A percentile compares a stretch with the other conserved stretches of the same genome.
These are phyloP conservation scores for Tolypocladium capitatum DNA, from an alignment of 2,329 filamentous ascomycete genomes.

Conservation along the genomic window DNA sequence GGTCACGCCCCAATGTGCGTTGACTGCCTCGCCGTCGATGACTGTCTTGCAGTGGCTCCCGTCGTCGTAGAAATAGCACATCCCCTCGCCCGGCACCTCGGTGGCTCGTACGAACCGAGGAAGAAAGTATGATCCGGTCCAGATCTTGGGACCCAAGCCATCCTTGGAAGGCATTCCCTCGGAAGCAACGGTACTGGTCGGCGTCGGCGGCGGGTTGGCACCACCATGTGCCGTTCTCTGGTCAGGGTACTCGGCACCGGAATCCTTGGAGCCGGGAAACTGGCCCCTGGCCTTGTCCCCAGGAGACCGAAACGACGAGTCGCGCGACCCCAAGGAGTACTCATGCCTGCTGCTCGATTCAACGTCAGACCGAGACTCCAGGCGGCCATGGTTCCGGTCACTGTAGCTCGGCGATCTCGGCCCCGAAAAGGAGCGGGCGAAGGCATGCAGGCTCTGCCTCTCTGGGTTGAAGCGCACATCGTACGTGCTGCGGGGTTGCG, in stretches of 20 bases:
- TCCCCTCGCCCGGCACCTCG: conserved; percentile 62
- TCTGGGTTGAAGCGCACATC: conserved; percentile 32
- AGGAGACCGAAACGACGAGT: conserved; percentile 19
- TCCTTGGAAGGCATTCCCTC: conserved; percentile 41
- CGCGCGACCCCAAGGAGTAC: conserved; percentile 31
- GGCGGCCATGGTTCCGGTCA: conserved; percentile 22
- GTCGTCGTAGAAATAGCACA: conserved; percentile 80
- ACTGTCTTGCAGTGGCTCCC: conserved; percentile 69
- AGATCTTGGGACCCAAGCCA: conserved; percentile 52
- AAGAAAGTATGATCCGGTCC: conserved; percentile 54
- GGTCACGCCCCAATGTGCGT: conserved; percentile 85
- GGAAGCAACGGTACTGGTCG: conserved; percentile 14
- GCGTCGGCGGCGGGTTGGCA: conserved; percentile 14
- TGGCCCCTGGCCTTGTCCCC: conserved; percentile 22
- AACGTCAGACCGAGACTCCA: conserved; percentile 20
- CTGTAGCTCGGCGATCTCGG: conserved; percentile 31
- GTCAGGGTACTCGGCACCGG: conserved; percentile 13
- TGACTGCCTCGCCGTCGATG: conserved; percentile 77
- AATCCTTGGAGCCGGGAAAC: conserved; percentile 22
- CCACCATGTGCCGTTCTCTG: conserved; percentile 11
- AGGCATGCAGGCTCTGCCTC: conserved; percentile 17
- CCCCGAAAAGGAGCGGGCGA: conserved; percentile 24
- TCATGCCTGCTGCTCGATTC: conserved; percentile 26
- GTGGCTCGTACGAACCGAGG: conserved; percentile 51
- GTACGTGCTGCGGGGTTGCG: conserved; percentile 32